Evolutionary conservation across 1,139 yeast genomes (phyloP).

Genomic region (Suzukiozyma palmioleophila): DNA sequence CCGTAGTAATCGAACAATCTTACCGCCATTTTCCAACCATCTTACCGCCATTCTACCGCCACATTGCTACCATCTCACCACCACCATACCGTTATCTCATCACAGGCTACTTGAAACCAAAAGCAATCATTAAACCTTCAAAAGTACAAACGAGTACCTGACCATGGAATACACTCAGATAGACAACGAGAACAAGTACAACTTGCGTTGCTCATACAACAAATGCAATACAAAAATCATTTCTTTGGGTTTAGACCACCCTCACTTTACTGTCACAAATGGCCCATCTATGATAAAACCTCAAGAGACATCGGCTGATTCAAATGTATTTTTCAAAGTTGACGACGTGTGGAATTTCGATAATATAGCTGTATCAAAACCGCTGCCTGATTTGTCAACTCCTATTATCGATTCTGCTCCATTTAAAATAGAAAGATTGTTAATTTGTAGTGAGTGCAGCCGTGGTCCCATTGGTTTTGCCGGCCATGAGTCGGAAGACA

Average conservation of each 20-base stretch:
- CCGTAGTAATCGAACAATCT: too few species aligned
- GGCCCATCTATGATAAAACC: constrained; percentile 31
- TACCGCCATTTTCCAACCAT: too few species aligned
- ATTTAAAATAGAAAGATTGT: constrained; percentile 42
- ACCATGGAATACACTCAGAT: too few species aligned
- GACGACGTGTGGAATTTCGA: constrained; percentile 73
- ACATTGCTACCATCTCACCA: too few species aligned
- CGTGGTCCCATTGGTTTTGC: constrained; percentile 72
- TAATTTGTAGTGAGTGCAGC: constrained; percentile 73
- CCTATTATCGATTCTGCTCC: constrained; percentile 16
- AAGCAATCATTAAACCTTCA: too few species aligned
- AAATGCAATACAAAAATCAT: constrained; percentile 35
- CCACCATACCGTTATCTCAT: too few species aligned
- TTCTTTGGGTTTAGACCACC: constrained; percentile 16
- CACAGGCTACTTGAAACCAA: too few species aligned
- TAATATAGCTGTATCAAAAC: constrained; percentile 67
- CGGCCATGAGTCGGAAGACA: constrained; percentile 28
- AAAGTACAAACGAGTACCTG: too few species aligned
- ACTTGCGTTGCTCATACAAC: constrained; percentile 33
- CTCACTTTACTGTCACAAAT: constrained; percentile 14
- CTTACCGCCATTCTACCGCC: too few species aligned
- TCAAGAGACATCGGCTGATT: constrained; percentile 4
- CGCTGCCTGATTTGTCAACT: constrained; percentile 24
- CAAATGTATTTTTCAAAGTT: constrained; percentile 31
- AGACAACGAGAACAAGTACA: background rate